Conservation (phyloP, 805 yeast species). For the Komagataella ulmi region DNA sequence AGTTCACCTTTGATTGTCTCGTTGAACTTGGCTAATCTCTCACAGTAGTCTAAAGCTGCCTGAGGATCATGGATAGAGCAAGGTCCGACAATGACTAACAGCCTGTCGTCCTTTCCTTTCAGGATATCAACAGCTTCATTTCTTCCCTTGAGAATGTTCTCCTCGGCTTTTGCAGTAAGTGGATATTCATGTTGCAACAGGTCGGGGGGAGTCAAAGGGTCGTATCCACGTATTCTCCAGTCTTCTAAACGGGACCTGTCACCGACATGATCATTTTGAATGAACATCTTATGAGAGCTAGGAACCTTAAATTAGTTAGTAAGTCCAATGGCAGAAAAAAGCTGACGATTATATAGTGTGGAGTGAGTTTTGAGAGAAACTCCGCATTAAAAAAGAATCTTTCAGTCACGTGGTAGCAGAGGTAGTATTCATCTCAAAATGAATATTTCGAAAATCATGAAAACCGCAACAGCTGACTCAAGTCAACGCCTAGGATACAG, state of each 20-base stretch:
- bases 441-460: background rate
- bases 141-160: conserved; percentile 67
- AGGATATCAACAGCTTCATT: conserved; percentile 65
- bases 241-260: conserved; percentile 70
- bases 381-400: background rate
- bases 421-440: background rate
- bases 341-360: background rate
- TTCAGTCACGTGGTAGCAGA: background rate
- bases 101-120: conserved; percentile 66
- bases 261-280: conserved; percentile 72
- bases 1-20: conserved; percentile 66
- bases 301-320: conserved; percentile 2
- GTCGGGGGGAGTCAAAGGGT: conserved; percentile 90
- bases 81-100: conserved; percentile 86
- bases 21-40: conserved; percentile 48
- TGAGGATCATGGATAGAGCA: conserved; percentile 91
- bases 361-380: background rate
- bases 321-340: background rate
- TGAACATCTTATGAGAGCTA: conserved; percentile 46
- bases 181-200: conserved; percentile 78
- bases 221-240: conserved; percentile 70
- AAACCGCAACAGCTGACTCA: background rate
- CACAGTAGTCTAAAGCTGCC: conserved; percentile 83
- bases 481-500: background rate
- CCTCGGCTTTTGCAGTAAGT: conserved; percentile 36